phyloP scores from a whole-genome alignment of 2,329 filamentous ascomycete species.

The Fusarium tupiense region DNA sequence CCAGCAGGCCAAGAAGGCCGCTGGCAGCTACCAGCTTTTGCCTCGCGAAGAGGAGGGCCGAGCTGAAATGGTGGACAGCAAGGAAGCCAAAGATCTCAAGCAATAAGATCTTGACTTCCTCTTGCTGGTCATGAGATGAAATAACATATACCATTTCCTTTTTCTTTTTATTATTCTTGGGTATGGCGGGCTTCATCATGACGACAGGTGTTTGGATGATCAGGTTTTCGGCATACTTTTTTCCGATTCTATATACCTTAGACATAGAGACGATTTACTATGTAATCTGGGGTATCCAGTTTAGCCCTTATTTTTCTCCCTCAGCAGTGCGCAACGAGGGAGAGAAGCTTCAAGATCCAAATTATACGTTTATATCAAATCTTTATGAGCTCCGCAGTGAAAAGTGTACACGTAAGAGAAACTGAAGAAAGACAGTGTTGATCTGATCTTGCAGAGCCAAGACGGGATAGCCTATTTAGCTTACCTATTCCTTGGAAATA shows the following conservation, averaged over 20 bases:
- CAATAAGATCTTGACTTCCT: background rate
- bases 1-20: constrained; percentile 38
- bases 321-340: constrained; percentile 29
- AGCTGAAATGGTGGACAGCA: constrained; percentile 25
- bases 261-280: constrained; percentile 33
- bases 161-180: constrained; percentile 18
- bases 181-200: constrained; percentile 26
- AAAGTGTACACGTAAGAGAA: background rate
- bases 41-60: constrained; percentile 33
- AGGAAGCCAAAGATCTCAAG: constrained; percentile 29
- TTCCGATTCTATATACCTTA: constrained; percentile 28
- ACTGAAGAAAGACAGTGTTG: background rate
- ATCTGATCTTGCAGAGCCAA: background rate
- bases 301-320: constrained; percentile 7
- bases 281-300: constrained; percentile 24
- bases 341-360: constrained; percentile 11
- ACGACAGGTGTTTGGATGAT: constrained; percentile 31
- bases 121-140: constrained; percentile 1
- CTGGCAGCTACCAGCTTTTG: constrained; percentile 39
- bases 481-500: background rate
- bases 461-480: background rate
- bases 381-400: background rate
- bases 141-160: constrained; percentile 15
- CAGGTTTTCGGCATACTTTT: constrained; percentile 13
- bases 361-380: background rate